Percentiles rank a stretch among this genome's conserved stretches.
Conservation (phyloP, 495 filamentous ascomycete genomes). For the Astrocystis sublimbata region DNA sequence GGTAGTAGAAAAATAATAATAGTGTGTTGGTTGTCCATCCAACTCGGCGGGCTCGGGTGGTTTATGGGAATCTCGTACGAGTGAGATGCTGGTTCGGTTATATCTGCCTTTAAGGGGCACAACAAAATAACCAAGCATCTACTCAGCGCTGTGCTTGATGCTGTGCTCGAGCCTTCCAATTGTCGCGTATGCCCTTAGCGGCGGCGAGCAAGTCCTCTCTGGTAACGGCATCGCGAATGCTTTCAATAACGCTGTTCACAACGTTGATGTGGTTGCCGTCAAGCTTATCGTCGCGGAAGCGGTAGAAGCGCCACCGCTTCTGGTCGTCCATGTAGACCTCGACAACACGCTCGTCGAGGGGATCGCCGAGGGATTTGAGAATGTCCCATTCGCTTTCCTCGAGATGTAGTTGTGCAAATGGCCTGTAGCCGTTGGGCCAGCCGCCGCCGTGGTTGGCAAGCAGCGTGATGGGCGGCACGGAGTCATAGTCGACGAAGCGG, state of each 20-base stretch:
- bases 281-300: slow-evolving; percentile 86
- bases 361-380: slow-evolving; percentile 66
- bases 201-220: slow-evolving; percentile 52
- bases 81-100: neutral
- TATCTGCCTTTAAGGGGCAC: neutral
- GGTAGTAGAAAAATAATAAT: too few species aligned
- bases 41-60: neutral
- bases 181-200: slow-evolving; percentile 66
- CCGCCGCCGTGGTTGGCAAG: slow-evolving; percentile 47
- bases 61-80: neutral
- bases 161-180: slow-evolving; percentile 63
- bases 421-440: slow-evolving; percentile 55
- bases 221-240: slow-evolving; percentile 71
- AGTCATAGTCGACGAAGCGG: slow-evolving; percentile 58
- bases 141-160: slow-evolving; percentile 19
- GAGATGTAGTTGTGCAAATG: slow-evolving; percentile 66
- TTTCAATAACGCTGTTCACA: slow-evolving; percentile 76
- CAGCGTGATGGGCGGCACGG: slow-evolving; percentile 51
- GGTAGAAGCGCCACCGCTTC: slow-evolving; percentile 77
- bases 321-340: slow-evolving; percentile 80
- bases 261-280: slow-evolving; percentile 78
- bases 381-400: slow-evolving; percentile 79
- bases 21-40: neutral
- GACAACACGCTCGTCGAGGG: slow-evolving; percentile 79
- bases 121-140: neutral